Conservation (phyloP, 2,329 filamentous ascomycete genomes). For the Cladorrhinum sp. region DNA sequence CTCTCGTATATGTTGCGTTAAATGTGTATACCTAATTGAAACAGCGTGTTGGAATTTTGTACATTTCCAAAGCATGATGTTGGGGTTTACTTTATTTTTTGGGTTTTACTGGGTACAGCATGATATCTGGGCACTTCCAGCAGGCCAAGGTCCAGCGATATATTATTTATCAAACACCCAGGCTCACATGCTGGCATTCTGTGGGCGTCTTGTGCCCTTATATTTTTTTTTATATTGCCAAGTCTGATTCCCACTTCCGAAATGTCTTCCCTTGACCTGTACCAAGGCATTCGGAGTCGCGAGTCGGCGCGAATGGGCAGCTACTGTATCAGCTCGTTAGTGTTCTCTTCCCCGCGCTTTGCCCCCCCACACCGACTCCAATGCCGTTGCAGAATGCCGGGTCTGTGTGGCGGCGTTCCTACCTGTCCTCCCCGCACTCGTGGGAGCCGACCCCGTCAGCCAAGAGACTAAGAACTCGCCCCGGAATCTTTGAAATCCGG, state of each 20-base stretch:
- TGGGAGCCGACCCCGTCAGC: conserved; percentile 4
- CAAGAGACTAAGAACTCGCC: conserved; percentile 7
- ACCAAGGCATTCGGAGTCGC: conserved; percentile 19
- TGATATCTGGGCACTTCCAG: not conserved
- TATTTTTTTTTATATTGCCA: not conserved
- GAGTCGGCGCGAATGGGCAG: conserved; percentile 13
- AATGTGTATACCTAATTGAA: conserved; percentile 3
- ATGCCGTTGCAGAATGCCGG: conserved; percentile 19
- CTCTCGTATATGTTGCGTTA: conserved; percentile 37
- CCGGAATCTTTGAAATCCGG: conserved; percentile 7
- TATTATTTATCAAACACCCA: not conserved
- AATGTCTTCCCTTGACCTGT: conserved; percentile 4
- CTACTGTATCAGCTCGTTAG: not conserved
- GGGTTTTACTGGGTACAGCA: not conserved
- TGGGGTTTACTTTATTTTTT: not conserved
- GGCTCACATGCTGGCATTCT: not conserved
- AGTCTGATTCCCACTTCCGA: conserved; percentile 1
- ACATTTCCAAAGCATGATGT: conserved; percentile 8
- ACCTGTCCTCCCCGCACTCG: conserved; percentile 17
- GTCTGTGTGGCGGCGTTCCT: not conserved
- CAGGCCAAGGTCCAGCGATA: not conserved
- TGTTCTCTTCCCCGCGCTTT: conserved; percentile 1
- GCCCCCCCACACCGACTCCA: conserved; percentile 5
- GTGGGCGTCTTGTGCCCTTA: not conserved
- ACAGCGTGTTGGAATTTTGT: not conserved